A percentile compares a stretch with the other conserved stretches of the same genome.
These are phyloP conservation scores for Beauveria asiatica DNA, from an alignment of 2,329 filamentous ascomycete genomes.

Conservation along the genomic window DNA sequence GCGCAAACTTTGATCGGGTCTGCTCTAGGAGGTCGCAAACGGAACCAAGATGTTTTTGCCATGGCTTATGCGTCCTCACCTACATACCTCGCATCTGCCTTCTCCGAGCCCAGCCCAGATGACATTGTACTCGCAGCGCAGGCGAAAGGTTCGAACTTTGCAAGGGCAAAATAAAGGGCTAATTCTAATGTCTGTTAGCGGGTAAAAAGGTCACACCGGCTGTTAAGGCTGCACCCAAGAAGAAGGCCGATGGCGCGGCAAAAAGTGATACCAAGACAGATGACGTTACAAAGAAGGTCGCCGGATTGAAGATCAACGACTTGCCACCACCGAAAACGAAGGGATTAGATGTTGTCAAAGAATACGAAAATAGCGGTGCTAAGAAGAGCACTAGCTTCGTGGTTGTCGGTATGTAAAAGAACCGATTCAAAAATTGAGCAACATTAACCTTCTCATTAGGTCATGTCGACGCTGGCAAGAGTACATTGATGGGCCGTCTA, in stretches of 20 bases:
- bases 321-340: constrained; percentile 57
- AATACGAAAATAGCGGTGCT: constrained; percentile 64
- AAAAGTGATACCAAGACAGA: constrained; percentile 15
- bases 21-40: constrained; percentile 23
- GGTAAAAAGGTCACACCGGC: constrained; percentile 39
- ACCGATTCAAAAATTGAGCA: constrained; percentile 3
- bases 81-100: constrained; percentile 50
- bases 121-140: constrained; percentile 82
- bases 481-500: constrained; percentile 92
- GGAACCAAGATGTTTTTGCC: constrained; percentile 26
- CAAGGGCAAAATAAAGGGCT: constrained; percentile 40
- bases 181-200: constrained; percentile 46
- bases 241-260: constrained; percentile 27
- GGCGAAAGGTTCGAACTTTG: constrained; percentile 70
- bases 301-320: constrained; percentile 38
- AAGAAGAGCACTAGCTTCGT: constrained; percentile 87
- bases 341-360: constrained; percentile 74
- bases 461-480: constrained; percentile 96
- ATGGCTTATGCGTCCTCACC: constrained; percentile 44
- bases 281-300: constrained; percentile 22
- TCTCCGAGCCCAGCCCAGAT: constrained; percentile 83
- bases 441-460: constrained; percentile 41
- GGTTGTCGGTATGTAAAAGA: constrained; percentile 64
- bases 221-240: constrained; percentile 30
- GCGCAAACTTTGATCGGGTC: constrained; percentile 44